A percentile compares a stretch with the other conserved stretches of the same genome.
These are phyloP conservation scores for Tolypocladium pustulatum DNA, from an alignment of 2,329 filamentous ascomycete genomes.

Conservation along the genomic window DNA sequence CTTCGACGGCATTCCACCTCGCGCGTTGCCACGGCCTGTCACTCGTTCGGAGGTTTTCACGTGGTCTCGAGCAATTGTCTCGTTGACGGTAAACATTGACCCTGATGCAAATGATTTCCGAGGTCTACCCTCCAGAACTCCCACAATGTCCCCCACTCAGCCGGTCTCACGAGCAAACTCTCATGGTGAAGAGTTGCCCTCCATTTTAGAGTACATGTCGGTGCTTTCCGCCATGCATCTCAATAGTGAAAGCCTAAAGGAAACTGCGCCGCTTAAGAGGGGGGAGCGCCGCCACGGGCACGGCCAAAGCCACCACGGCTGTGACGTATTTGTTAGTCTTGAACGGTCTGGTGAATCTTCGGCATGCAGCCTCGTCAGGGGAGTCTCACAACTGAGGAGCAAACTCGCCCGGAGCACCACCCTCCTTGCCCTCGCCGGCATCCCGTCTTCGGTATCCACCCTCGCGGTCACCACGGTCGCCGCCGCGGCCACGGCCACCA, in stretches of 20 bases:
- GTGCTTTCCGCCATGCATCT: constrained; percentile 31
- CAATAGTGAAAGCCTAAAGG: constrained; percentile 31
- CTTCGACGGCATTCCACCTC: neutral
- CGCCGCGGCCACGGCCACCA: constrained; percentile 63
- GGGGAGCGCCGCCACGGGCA: constrained; percentile 63
- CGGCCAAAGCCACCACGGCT: constrained; percentile 83
- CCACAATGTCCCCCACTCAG: constrained; percentile 30
- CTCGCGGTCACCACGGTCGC: constrained; percentile 69
- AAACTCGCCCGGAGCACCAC: constrained; percentile 84
- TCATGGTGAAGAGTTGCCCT: constrained; percentile 28
- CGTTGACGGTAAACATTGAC: constrained; percentile 28
- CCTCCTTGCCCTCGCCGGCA: constrained; percentile 79
- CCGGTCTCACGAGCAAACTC: constrained; percentile 28
- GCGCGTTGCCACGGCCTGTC: neutral
- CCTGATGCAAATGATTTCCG: constrained; percentile 38
- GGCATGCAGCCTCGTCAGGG: neutral
- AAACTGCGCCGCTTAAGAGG: constrained; percentile 43
- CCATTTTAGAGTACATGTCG: constrained; percentile 38
- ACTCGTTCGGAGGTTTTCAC: constrained; percentile 8
- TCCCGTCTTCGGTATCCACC: constrained; percentile 90
- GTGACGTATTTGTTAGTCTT: constrained; percentile 7
- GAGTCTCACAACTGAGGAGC: constrained; percentile 72
- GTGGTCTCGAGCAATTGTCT: constrained; percentile 16
- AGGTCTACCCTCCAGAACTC: constrained; percentile 37
- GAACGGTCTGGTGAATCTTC: neutral